These are phyloP conservation scores for Kappamyces sp. DNA, from an alignment of 192 early-diverging fungal species.

Conservation along the genomic window DNA sequence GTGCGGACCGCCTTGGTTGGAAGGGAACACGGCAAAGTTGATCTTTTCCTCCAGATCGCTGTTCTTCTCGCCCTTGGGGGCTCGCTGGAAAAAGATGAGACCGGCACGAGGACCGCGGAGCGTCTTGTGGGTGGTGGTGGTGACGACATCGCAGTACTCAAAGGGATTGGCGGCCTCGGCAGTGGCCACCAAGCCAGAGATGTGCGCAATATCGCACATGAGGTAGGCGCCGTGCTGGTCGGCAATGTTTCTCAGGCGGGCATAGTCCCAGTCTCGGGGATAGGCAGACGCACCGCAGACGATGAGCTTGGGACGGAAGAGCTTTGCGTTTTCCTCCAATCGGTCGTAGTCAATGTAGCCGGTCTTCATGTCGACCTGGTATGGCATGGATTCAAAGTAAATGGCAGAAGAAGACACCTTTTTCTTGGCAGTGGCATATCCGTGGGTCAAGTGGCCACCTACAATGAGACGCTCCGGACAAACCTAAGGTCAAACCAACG, in stretches of 20 bases:
- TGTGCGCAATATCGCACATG: constrained; percentile 99
- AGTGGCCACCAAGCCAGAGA: constrained; percentile 89
- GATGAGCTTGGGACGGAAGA: constrained; percentile 96
- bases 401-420: constrained; percentile 99
- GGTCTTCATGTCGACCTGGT: constrained; percentile 84
- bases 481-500: neutral
- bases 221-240: constrained; percentile 94
- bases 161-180: constrained; percentile 91
- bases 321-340: constrained; percentile 84
- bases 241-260: constrained; percentile 90
- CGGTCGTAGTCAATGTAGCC: constrained; percentile 93
- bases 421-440: constrained; percentile 99
- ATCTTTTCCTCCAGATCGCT: constrained; percentile 84
- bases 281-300: constrained; percentile 99
- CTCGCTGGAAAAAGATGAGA: constrained; percentile 94
- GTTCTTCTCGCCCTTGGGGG: constrained; percentile 63
- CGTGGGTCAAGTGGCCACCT: constrained; percentile 79
- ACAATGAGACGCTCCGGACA: neutral
- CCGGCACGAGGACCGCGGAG: constrained; percentile 99
- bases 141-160: constrained; percentile 96
- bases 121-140: constrained; percentile 99
- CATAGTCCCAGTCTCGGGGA: constrained; percentile 98
- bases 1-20: constrained; percentile 99
- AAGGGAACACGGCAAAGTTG: constrained; percentile 99
- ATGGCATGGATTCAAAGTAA: constrained; percentile 99